Percentiles rank a stretch among this genome's conserved stretches.
Evolutionary conservation across 208 protist genomes (phyloP).

Genomic region (Porcisia hertigi): DNA sequence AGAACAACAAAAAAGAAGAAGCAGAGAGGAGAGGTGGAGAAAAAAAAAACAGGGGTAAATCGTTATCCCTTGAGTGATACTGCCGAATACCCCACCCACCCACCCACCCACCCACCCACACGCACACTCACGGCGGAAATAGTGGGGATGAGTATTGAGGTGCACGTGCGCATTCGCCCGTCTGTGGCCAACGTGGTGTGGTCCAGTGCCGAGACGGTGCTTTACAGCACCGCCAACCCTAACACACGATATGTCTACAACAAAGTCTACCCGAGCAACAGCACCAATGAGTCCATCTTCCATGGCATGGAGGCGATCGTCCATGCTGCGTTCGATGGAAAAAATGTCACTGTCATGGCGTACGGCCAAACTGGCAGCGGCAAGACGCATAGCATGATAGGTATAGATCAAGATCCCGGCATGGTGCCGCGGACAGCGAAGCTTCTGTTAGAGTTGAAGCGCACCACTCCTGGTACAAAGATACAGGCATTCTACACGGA

Average conservation of each 20-base stretch:
- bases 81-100: too few relatives aligned
- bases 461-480: conserved; percentile 37
- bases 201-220: conserved; percentile 82
- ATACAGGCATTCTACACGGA: conserved; percentile 83
- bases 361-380: conserved; percentile 94
- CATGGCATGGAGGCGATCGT: conserved; percentile 78
- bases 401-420: conserved; percentile 44
- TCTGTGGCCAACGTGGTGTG: conserved; percentile 62
- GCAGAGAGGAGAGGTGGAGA: not conserved
- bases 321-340: conserved; percentile 73
- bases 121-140: not conserved
- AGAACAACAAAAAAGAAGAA: too few relatives aligned
- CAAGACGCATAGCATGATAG: conserved; percentile 92
- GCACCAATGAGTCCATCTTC: conserved; percentile 79
- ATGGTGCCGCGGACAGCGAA: conserved; percentile 56
- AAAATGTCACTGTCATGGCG: conserved; percentile 80
- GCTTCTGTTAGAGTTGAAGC: conserved; percentile 66
- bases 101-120: too few relatives aligned
- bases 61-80: too few relatives aligned
- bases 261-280: conserved; percentile 82
- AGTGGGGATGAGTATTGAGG: conserved; percentile 79
- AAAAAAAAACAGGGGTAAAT: not conserved
- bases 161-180: conserved; percentile 85
- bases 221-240: conserved; percentile 81
- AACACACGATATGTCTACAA: conserved; percentile 85